Evolutionary conservation across 352 stramenopile genomes (phyloP).

Genomic region (Pilasporangium apinafurcum): DNA sequence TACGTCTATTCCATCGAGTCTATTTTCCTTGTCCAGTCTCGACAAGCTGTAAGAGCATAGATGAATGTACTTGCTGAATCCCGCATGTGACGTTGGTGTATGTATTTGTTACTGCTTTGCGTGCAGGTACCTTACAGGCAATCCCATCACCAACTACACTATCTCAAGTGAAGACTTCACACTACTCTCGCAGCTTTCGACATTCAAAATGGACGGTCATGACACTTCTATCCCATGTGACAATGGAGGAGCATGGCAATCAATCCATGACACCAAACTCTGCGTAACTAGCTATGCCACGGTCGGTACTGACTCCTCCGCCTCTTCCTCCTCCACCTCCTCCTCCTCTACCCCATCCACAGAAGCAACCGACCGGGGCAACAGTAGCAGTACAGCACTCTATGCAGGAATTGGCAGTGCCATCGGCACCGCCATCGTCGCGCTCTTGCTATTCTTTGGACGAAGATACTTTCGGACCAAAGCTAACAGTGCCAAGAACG

Average conservation of each 20-base stretch:
- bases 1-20: too few relatives aligned
- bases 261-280: not conserved
- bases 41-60: too few relatives aligned
- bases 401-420: not conserved
- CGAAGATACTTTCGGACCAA: not conserved
- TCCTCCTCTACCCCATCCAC: too few relatives aligned
- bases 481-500: too few relatives aligned
- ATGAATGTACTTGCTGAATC: too few relatives aligned
- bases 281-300: not conserved
- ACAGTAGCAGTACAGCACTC: not conserved
- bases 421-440: not conserved
- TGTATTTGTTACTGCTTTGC: too few relatives aligned
- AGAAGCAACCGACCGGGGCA: too few relatives aligned
- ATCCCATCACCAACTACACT: conserved; percentile 10
- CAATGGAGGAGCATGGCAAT: not conserved
- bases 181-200: conserved; percentile 2
- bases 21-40: too few relatives aligned
- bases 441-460: not conserved
- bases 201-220: not conserved
- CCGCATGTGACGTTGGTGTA: too few relatives aligned
- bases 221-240: not conserved
- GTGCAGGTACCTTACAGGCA: not conserved
- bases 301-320: too few relatives aligned
- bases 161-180: conserved; percentile 5
- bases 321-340: too few relatives aligned